phyloP scores from a whole-genome alignment of 805 yeast genomes.

The Diddensiella caesifluorescens region DNA sequence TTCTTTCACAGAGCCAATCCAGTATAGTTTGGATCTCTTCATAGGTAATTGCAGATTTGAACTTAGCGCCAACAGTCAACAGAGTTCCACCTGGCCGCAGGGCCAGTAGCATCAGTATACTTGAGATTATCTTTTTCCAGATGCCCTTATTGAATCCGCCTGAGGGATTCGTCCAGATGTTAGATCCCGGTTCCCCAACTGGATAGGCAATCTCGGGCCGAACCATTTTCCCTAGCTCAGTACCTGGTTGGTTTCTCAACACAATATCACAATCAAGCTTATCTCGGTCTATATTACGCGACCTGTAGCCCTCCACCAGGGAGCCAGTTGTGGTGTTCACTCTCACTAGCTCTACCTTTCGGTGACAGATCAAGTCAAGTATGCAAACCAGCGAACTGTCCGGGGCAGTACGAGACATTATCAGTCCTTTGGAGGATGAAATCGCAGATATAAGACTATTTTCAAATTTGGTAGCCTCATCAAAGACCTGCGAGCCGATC shows the following conservation, averaged over 20 bases:
- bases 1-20: constrained; percentile 24
- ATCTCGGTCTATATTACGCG: constrained; percentile 66
- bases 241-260: constrained; percentile 21
- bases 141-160: constrained; percentile 54
- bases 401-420: constrained; percentile 49
- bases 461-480: constrained; percentile 43
- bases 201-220: constrained; percentile 16
- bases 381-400: constrained; percentile 61
- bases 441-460: constrained; percentile 39
- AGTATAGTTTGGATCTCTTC: constrained; percentile 27
- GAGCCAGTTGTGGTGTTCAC: constrained; percentile 36
- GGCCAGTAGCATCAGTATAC: constrained; percentile 42
- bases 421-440: constrained; percentile 46
- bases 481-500: constrained; percentile 38
- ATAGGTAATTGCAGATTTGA: constrained; percentile 21
- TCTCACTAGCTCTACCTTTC: constrained; percentile 41
- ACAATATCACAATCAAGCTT: constrained; percentile 62
- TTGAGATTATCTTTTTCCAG: constrained; percentile 54
- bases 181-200: constrained; percentile 10
- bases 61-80: constrained; percentile 22
- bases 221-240: constrained; percentile 5
- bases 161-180: constrained; percentile 58
- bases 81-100: constrained; percentile 51
- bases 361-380: constrained; percentile 47
- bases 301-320: constrained; percentile 58